Conservation (phyloP, 352 stramenopile genomes). For the Vaucheria bursata region DNA sequence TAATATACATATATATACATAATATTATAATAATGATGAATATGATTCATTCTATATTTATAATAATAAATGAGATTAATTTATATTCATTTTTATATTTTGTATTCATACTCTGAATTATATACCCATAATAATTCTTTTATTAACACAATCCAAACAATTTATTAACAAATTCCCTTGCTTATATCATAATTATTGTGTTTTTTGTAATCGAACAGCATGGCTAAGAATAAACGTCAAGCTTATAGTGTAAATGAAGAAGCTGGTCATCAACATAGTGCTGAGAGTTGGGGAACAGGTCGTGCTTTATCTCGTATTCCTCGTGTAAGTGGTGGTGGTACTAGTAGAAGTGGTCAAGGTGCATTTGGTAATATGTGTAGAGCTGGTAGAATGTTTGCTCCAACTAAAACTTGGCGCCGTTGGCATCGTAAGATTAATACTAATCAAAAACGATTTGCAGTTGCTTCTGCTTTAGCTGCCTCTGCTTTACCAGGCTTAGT, state of each 20-base stretch:
- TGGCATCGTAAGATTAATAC: conserved; percentile 97
- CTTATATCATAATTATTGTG: no score
- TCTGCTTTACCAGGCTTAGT: conserved; percentile 91
- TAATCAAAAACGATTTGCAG: conserved; percentile 93
- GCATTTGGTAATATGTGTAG: conserved; percentile 99
- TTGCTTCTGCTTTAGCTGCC: conserved; percentile 91
- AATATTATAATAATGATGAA: no score
- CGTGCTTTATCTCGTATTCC: conserved; percentile 98
- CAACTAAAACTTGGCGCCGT: conserved; percentile 97
- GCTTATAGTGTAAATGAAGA: conserved; percentile 90
- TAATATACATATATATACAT: no score
- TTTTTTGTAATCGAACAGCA: no score
- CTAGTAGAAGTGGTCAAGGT: conserved; percentile 90
- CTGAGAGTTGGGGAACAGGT: conserved; percentile 95
- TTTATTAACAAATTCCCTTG: no score
- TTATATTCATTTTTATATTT: no score
- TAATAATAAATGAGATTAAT: no score
- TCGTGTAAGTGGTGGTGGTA: conserved; percentile 94
- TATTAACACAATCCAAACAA: no score
- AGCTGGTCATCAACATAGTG: conserved; percentile 83
- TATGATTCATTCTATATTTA: no score
- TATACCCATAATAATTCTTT: no score
- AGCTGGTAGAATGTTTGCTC: conserved; percentile 95
- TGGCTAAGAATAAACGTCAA: conserved; percentile 99
- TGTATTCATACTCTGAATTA: no score